Evolutionary conservation across 2,329 filamentous ascomycete genomes (phyloP), one percentile per base, ranked within the genome.

Genomic region (Claviceps sp.): DNA sequence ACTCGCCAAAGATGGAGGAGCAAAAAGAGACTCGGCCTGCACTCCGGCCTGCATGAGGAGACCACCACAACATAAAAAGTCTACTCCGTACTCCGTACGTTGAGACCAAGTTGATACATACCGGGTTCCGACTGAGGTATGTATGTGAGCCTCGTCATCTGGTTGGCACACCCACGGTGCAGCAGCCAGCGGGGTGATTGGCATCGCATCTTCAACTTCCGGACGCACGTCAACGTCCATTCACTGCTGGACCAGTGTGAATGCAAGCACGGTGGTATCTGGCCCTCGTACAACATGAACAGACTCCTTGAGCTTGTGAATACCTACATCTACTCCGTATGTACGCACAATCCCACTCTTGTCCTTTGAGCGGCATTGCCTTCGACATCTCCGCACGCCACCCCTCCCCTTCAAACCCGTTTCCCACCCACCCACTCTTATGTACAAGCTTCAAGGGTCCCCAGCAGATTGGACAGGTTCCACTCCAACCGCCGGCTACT

Each of bases 401-500:
- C 22, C 46, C 36, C 36, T 16, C 17, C 29, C 20, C 36, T 39
- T 17, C 13, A 47, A 26, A 38, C 13, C 34, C 45, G 34, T 23
- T 29, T 45, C 40, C 48, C 20, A 23, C 42, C 39, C 42, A 17
- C 42, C 49, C 42, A 26, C 49, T 43, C 29, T 50, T 17, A 20
- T 20, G 20, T 20, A 39, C 34, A 29, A 36, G 39, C 13, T 7
- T 29, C 40, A 46, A 37, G 45, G 45, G 26, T 17, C 40, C 48
- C 48, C 42, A 26, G 48, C 40, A 50, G 39, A 50, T 46, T 50
- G 42, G 47, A 38, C 47, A 43, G 36, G 51, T 46, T 52, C 51
- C 51, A 52, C 51, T 16, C 38, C 51, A 52, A 50, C 51, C 51
- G 51, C 36, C 42, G 46, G 47, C 47, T 52, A 47, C 51, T 42